Percentiles rank a stretch among this genome's conserved stretches.
phyloP scores from a whole-genome alignment of 163 green algal genomes.

The Coccomyxa subellipsoidea region DNA sequence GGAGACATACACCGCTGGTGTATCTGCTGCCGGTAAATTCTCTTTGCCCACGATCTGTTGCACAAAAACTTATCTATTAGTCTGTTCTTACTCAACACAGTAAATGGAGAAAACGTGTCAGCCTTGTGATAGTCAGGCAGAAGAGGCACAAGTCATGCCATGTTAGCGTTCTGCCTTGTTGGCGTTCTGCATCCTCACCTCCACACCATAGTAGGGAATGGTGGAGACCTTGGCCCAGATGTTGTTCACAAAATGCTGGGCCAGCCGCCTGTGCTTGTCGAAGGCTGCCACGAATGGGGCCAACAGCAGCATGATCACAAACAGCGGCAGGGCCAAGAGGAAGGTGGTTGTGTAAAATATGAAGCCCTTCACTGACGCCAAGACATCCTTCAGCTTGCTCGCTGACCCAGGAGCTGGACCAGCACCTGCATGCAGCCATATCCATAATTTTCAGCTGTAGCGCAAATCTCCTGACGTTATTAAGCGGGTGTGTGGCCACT shows the following conservation, averaged over 20 bases:
- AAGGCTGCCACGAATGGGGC: conserved; percentile 73
- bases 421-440: background rate
- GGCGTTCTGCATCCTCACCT: conserved; percentile 36
- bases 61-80: background rate
- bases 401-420: background rate
- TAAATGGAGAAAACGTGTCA: too few species aligned
- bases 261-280: conserved; percentile 81
- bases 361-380: conserved; percentile 39
- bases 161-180: too few species aligned
- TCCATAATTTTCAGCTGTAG: background rate
- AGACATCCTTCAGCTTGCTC: background rate
- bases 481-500: too few species aligned
- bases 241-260: conserved; percentile 90
- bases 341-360: conserved; percentile 87
- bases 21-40: conserved; percentile 76
- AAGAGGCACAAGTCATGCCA: too few species aligned
- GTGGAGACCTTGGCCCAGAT: conserved; percentile 89
- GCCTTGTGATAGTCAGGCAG: too few species aligned
- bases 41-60: conserved; percentile 77
- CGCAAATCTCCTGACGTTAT: too few species aligned
- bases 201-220: conserved; percentile 73
- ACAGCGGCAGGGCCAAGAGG: conserved; percentile 78
- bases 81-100: too few species aligned
- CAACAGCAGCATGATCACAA: conserved; percentile 80
- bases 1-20: conserved; percentile 91